Evolutionary conservation across 1,284 basidiomycete genomes (phyloP), one percentile per base, ranked within the genome.

Genomic region (Fomitopsis betulina): DNA sequence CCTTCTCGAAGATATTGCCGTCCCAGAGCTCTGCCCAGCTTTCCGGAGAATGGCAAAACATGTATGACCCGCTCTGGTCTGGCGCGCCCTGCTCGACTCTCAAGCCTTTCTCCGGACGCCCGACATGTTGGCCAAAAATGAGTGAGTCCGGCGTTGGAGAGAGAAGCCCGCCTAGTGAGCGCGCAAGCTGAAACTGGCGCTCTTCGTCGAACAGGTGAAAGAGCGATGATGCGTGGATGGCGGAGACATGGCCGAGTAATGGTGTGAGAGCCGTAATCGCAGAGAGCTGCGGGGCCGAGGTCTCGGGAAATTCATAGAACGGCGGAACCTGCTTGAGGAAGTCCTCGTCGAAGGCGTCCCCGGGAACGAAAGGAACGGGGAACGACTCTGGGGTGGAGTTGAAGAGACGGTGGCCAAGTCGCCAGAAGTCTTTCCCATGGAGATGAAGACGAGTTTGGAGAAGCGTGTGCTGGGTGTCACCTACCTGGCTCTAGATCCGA

Each of bases 161-260:
- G 25, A 76, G 70, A 9, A 80, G 69, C 2, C 73, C 63, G 0
- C 75, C 75, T 43, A 81, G 58, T 5, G 64, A 68, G 17, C 65
- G 63, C 4, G 76, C 80, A 9, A 80, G 69, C 38, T 71, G 56
- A 5, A 67, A 45, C 64, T 82, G 80, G 23, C 69, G 55, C 19
- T 70, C 73, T 61, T 80, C 73, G 47, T 70, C 62, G 67, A 82
- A 82, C 21, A 82, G 71, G 63, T 82, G 80, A 68, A 82, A 83
- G 65, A 82, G 74, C 2, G 75, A 67, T 15, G 77, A 77, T 6
- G 75, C 71, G 62, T 79, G 76, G 30, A 82, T 77, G 25, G 72
- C 77, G 12, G 78, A 75, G 39, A 78, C 63, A 53, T 75, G 73
- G 9, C 77, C 76, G 55, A 72, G 74, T 3, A 82, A 72, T 2